A percentile compares a stretch with the other conserved stretches of the same genome.
Conservation (phyloP, 768 basidiomycete genomes). For the Boletellus ananas region DNA sequence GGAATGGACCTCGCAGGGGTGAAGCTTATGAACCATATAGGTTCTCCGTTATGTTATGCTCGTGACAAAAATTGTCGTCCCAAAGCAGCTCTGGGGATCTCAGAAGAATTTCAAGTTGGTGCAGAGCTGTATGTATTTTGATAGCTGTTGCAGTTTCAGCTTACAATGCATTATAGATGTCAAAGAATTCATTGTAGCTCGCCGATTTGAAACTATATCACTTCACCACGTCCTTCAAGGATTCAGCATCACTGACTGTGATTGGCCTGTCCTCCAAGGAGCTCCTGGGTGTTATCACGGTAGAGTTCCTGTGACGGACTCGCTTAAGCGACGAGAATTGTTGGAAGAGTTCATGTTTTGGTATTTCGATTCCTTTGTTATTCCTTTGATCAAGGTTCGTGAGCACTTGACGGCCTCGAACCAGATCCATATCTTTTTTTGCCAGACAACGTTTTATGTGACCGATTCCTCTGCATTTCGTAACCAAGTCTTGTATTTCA, state of each 20-base stretch:
- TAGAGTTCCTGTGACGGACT: conserved; percentile 61
- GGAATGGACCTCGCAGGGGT: neutral
- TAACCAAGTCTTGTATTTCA: conserved; percentile 84
- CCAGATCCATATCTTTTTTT: neutral
- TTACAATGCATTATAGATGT: conserved; percentile 47
- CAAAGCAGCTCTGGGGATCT: conserved; percentile 77
- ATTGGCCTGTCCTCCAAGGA: conserved; percentile 65
- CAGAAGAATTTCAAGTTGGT: conserved; percentile 58
- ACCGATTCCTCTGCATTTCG: conserved; percentile 87
- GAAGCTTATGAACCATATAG: conserved; percentile 33
- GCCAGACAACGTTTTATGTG: conserved; percentile 87
- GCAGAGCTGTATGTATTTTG: conserved; percentile 45
- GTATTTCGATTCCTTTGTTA: conserved; percentile 86
- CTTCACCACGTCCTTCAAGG: conserved; percentile 76
- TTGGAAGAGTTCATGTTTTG: conserved; percentile 90
- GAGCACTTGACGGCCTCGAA: neutral
- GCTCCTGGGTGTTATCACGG: conserved; percentile 35
- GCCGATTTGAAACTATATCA: conserved; percentile 78
- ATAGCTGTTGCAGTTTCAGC: neutral
- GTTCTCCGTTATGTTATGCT: conserved; percentile 65
- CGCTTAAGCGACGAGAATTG: conserved; percentile 73
- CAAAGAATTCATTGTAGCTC: conserved; percentile 64
- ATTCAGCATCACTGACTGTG: conserved; percentile 69
- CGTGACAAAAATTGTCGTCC: conserved; percentile 67
- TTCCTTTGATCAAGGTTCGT: conserved; percentile 72